Evolutionary conservation across 495 filamentous ascomycete genomes (phyloP).

Genomic region (Penicillium waksmanii): DNA sequence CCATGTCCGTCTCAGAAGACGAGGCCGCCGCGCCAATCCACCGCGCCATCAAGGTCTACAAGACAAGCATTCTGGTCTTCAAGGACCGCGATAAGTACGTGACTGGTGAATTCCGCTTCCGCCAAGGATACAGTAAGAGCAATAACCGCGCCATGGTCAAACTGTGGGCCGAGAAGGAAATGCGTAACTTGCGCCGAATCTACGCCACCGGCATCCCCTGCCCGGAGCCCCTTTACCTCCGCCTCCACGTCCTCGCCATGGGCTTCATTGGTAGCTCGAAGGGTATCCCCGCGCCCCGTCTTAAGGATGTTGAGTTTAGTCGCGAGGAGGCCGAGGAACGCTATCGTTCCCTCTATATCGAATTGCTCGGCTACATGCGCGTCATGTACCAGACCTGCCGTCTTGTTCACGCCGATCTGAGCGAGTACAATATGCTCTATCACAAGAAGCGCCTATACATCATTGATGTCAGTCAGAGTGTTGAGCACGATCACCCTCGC

Average conservation of each 20-base stretch:
- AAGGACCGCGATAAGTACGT: conserved; percentile 97
- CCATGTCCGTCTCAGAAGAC: conserved; percentile 55
- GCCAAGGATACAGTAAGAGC: conserved; percentile 83
- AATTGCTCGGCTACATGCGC: conserved; percentile 86
- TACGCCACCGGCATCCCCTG: conserved; percentile 82
- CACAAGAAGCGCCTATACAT: conserved; percentile 82
- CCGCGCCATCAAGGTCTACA: conserved; percentile 96
- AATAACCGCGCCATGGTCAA: conserved; percentile 96
- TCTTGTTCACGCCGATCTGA: conserved; percentile 93
- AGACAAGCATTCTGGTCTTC: conserved; percentile 94
- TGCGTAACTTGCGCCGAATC: conserved; percentile 87
- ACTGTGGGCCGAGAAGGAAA: conserved; percentile 98
- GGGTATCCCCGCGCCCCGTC: conserved; percentile 81
- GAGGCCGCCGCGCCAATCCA: conserved; percentile 53
- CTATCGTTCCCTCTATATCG: conserved; percentile 78
- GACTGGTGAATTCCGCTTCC: conserved; percentile 84
- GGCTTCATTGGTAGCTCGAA: conserved; percentile 85
- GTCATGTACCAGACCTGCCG: conserved; percentile 87
- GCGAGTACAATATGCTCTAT: conserved; percentile 96
- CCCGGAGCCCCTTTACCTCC: conserved; percentile 85
- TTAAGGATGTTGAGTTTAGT: conserved; percentile 72
- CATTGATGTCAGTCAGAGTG: conserved; percentile 96
- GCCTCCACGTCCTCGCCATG: conserved; percentile 92
- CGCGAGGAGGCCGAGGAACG: conserved; percentile 57
- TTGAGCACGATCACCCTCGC: conserved; percentile 93